Base-by-base conservation (phyloP, 2,329 filamentous ascomycete species). In the Diplocarpon mali region DNA sequence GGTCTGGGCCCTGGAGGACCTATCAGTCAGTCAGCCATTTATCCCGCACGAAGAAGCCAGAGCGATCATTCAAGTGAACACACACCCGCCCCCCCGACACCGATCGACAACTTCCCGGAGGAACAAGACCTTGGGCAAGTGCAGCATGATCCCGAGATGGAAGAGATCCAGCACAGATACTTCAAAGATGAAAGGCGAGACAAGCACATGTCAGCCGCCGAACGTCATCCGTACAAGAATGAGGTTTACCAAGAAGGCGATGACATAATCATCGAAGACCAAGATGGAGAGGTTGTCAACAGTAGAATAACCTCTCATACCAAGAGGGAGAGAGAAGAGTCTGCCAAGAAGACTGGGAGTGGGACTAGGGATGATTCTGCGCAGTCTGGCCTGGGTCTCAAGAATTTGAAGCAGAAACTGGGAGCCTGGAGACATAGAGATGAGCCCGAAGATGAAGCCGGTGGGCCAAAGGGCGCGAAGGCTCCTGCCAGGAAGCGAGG, bases 1-100 rank as follows among this genome's bases (percentile, higher is more conserved):
- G 80, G 75, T n/a, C 74, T 76, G 54, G 84, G 80, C 2, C 82
- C 85, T 2, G 92, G 92, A 49, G 92, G 92, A 0, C 92, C 88
- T 2, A 83, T 96, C 54, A 85, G 77, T 49, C 80, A 93, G 59
- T 95, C 90, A 30, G 92, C 92, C 17, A 95, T 96, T 55, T 80
- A 76, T 53, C 92, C 92, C 30, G 65, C 67, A 38, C 65, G 52
- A 38, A 46, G 56, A 39, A 55, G 50, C 41, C 53, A 60, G 36
- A 58, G 54, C 35, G 55, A 50, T 7, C 45, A 47, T 38, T 31
- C 49, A 2, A 56, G 47, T 36, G 56, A 57, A 51, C 57, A 52
- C 51, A 58, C 42, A 32, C 58, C 48, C 45, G 58, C 54, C 45
- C 61, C 57, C 15, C 45, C 60, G 34, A 62, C 55, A 2, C 58